Conservation (phyloP, 2,329 filamentous ascomycete species). For the Amylocarpus encephaloides region DNA sequence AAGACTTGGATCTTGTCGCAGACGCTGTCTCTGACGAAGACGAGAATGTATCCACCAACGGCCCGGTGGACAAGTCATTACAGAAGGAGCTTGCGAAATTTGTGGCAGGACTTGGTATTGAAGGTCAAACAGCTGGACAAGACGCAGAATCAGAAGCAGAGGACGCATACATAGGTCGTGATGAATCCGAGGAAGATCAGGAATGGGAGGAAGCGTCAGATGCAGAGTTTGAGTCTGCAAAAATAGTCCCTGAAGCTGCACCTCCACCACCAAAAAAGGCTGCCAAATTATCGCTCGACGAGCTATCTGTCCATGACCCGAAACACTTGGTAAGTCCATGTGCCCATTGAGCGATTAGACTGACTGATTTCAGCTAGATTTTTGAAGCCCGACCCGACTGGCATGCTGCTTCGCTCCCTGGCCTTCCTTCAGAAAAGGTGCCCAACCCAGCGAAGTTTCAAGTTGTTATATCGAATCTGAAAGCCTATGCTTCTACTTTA, state of each 20-base stretch:
- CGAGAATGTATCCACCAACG: constrained; percentile 14
- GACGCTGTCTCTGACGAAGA: constrained; percentile 45
- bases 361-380: constrained; percentile 37
- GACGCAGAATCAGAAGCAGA: constrained; percentile 30
- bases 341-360: constrained; percentile 11
- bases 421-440: constrained; percentile 41
- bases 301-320: constrained; percentile 18
- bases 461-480: constrained; percentile 50
- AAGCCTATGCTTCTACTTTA: constrained; percentile 66
- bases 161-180: constrained; percentile 30
- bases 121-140: constrained; percentile 30
- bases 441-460: constrained; percentile 41
- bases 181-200: constrained; percentile 33
- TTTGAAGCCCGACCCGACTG: constrained; percentile 61
- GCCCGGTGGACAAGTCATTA: constrained; percentile 40
- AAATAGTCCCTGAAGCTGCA: constrained; percentile 4
- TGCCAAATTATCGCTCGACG: background rate
- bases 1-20: constrained; percentile 55
- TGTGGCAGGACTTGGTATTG: constrained; percentile 44
- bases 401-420: constrained; percentile 53
- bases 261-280: constrained; percentile 6
- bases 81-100: constrained; percentile 47
- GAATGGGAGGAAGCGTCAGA: constrained; percentile 31
- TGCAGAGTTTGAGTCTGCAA: constrained; percentile 27
- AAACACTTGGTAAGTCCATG: constrained; percentile 31